Percentiles rank a stretch among this genome's conserved stretches.
These are phyloP conservation scores for Pseudogymnoascus sp. DNA, from an alignment of 2,329 filamentous ascomycete genomes.

Conservation along the genomic window DNA sequence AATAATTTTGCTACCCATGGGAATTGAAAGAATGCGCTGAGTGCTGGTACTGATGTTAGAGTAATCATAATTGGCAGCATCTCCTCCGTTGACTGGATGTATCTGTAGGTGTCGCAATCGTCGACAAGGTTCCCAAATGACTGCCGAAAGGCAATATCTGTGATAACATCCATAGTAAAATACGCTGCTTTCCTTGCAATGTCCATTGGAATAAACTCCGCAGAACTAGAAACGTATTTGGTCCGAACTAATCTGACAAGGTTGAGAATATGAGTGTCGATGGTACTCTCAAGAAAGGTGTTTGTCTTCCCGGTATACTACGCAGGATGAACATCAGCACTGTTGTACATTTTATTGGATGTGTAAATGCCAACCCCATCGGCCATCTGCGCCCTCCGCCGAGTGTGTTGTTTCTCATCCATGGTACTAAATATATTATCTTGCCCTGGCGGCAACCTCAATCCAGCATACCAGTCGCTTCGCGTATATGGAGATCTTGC, in stretches of 20 bases:
- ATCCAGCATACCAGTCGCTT: constrained; percentile 15
- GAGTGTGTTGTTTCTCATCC: constrained; percentile 5
- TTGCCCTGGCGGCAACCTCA: constrained; percentile 3
- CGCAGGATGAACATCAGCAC: constrained; percentile 5
- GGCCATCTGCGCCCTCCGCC: constrained; percentile 7
- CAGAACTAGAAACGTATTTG: constrained; percentile 37
- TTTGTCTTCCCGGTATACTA: constrained; percentile 45
- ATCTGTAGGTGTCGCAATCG: constrained; percentile 40
- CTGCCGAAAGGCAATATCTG: constrained; percentile 42
- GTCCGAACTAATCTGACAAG: constrained; percentile 37
- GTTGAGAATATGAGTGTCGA: constrained; percentile 31
- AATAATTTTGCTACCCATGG: constrained; percentile 30
- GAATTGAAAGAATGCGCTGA: constrained; percentile 32
- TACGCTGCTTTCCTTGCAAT: constrained; percentile 42
- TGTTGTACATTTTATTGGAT: not conserved
- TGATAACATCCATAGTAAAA: constrained; percentile 46
- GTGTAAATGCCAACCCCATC: not conserved
- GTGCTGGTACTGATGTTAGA: constrained; percentile 36
- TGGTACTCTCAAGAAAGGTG: constrained; percentile 32
- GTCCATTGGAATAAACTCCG: constrained; percentile 34
- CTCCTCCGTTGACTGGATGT: constrained; percentile 36
- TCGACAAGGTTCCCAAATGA: constrained; percentile 37
- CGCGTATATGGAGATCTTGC: constrained; percentile 19
- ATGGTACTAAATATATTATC: constrained; percentile 10
- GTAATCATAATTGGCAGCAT: constrained; percentile 37